Percentiles rank a stretch among this genome's conserved stretches.
Evolutionary conservation across 371 early-diverging fungal species (phyloP).

Genomic region (Catenaria anguillulae): DNA sequence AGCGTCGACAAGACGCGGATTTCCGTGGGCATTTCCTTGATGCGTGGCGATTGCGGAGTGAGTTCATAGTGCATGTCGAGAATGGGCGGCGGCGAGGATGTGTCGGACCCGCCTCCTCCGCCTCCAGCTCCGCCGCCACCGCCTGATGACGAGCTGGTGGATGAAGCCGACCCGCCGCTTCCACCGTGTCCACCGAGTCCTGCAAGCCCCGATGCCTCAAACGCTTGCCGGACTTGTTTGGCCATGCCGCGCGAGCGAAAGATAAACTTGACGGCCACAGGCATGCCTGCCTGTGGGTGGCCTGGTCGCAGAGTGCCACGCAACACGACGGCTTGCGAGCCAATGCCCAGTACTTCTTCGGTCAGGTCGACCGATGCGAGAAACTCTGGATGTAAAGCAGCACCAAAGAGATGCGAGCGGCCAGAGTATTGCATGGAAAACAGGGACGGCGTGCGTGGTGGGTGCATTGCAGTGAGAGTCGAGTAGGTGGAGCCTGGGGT

Average conservation of each 20-base stretch:
- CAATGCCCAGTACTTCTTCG: background rate
- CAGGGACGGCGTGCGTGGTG: no score
- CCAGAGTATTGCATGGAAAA: background rate
- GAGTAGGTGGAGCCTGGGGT: no score
- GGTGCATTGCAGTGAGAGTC: background rate
- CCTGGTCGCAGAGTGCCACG: background rate
- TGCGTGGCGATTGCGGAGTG: background rate
- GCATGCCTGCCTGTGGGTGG: background rate
- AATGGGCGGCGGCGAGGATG: background rate
- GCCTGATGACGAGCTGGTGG: no score
- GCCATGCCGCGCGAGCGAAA: background rate
- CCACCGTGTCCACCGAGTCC: no score
- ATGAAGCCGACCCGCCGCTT: no score
- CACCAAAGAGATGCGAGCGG: background rate
- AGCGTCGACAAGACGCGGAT: background rate
- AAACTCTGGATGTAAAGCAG: background rate
- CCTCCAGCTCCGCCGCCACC: no score
- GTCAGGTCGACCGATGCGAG: background rate
- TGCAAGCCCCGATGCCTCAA: no score
- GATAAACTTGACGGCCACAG: background rate
- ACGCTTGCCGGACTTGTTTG: background rate
- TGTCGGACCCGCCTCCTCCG: background rate
- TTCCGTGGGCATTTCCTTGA: background rate
- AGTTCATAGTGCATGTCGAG: background rate
- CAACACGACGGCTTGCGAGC: background rate